Percentiles rank a stretch among this genome's conserved stretches.
Conservation (phyloP, 2,329 filamentous ascomycete species). For the Chalaropsis ovoidea region DNA sequence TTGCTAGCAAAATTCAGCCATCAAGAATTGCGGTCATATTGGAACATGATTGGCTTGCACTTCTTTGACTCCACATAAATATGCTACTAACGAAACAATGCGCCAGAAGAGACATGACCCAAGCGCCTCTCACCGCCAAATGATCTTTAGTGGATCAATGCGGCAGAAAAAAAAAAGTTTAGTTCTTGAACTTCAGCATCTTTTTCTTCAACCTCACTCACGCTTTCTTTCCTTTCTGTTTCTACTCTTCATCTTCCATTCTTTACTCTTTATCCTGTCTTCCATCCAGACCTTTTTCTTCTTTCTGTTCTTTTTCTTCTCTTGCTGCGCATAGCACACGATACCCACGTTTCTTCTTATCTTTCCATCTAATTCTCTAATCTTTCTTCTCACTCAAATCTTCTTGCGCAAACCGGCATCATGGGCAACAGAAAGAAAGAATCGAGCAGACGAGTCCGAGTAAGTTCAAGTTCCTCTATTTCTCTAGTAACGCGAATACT, state of each 20-base stretch:
- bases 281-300: neutral
- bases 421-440: conserved; percentile 96
- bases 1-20: conserved; percentile 8
- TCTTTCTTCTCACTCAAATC: conserved; percentile 15
- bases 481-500: neutral
- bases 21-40: neutral
- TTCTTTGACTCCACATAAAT: conserved; percentile 3
- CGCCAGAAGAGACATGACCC: neutral
- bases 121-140: conserved; percentile 21
- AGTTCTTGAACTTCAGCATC: conserved; percentile 15
- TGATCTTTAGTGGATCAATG: conserved; percentile 28
- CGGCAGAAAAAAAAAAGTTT: conserved; percentile 29
- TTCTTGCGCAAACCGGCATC: conserved; percentile 26
- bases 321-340: neutral
- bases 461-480: neutral
- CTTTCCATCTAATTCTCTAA: conserved; percentile 26
- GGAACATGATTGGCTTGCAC: conserved; percentile 15
- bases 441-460: conserved; percentile 62
- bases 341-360: conserved; percentile 19
- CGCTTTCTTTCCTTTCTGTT: conserved; percentile 5
- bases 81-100: neutral
- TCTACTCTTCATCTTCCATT: conserved; percentile 15
- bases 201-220: conserved; percentile 1
- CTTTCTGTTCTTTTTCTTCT: conserved; percentile 7
- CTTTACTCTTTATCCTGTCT: neutral